Base-by-base conservation (phyloP, 2,329 filamentous ascomycete genomes). In the Alternaria brassicae region DNA sequence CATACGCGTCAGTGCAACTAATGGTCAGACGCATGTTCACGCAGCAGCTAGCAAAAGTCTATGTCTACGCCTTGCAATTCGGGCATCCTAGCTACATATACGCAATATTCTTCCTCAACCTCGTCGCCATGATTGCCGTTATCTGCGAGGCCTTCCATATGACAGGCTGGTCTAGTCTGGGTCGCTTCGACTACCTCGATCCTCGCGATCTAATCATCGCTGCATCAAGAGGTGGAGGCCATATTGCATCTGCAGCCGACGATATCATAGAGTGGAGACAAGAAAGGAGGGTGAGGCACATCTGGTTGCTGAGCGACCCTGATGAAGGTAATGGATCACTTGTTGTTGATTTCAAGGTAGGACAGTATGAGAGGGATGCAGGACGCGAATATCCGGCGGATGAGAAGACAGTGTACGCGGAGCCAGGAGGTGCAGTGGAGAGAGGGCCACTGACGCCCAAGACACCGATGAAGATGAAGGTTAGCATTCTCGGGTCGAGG, bases 1-100 rank as follows among this genome's bases (percentile, higher is more conserved):
- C 69, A 0, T 79, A 78, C 47, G 70, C 71, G 2, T 67, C 68
- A 3, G 72, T 75, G 3, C 76, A 79, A 56, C 60, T 78, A 7
- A 74, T 78, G 70, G 71, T 78, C 13, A 71, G 67, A 17, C 30
- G 53, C 9, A 53, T 60, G 44, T 67, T 60, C 41, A 65, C 58
- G 6, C 45, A 62, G 23, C 57, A 61, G 13, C 60, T 52, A 12
- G 70, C 65, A 1, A 40, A 44, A 3, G 66, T 70, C 2, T 67
- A 65, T 30, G 30, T 68, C 0, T 68, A 61, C 25, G 66, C 65
- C 4, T 42, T 74, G 23, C 59, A 65, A 28, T 70, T 75, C 36
- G 72, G 72, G 3, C 69, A 72, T 36, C 62, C 62, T 6, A 63
- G 58, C 7, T 75, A 72, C 61, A 70, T 75, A 34, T 75, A 74